Evolutionary conservation across 306 rosid genomes (phyloP).

Genomic region (Trifolium dubium): DNA sequence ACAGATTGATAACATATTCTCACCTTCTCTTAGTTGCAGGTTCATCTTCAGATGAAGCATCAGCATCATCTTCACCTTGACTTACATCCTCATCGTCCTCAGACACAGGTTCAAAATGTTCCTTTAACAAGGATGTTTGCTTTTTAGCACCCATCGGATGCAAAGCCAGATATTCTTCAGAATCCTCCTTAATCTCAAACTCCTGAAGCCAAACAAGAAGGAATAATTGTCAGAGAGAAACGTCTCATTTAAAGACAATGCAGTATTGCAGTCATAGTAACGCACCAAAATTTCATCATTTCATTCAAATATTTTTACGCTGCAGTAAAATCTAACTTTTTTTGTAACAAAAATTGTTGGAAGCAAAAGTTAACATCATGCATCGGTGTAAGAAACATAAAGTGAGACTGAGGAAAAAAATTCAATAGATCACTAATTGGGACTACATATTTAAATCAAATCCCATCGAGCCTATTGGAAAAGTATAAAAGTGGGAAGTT

Average conservation of each 20-base stretch:
- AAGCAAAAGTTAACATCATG: conserved; percentile 18
- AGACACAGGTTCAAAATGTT: conserved; percentile 81
- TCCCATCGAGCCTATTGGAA: background rate
- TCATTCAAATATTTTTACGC: conserved; percentile 13
- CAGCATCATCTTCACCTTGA: conserved; percentile 62
- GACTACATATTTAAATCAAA: conserved; percentile 9
- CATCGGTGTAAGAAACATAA: conserved; percentile 6
- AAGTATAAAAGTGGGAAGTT: background rate
- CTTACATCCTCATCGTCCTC: conserved; percentile 64
- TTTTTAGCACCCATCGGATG: conserved; percentile 85
- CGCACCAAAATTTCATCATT: conserved; percentile 3
- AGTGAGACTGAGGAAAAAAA: background rate
- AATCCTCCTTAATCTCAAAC: conserved; percentile 70
- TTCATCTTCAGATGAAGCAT: conserved; percentile 63
- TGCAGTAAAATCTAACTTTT: conserved; percentile 26
- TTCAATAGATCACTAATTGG: conserved; percentile 6
- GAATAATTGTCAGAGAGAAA: conserved; percentile 25
- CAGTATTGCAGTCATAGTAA: background rate
- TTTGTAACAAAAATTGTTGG: conserved; percentile 15
- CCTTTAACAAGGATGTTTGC: conserved; percentile 72
- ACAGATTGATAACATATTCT: conserved; percentile 32
- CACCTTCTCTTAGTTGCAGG: conserved; percentile 53
- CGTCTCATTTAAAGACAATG: background rate
- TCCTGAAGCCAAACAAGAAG: conserved; percentile 53
- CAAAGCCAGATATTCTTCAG: conserved; percentile 74